Evolutionary conservation across 192 early-diverging fungal species (phyloP).

Genomic region (Podochytrium sp.): DNA sequence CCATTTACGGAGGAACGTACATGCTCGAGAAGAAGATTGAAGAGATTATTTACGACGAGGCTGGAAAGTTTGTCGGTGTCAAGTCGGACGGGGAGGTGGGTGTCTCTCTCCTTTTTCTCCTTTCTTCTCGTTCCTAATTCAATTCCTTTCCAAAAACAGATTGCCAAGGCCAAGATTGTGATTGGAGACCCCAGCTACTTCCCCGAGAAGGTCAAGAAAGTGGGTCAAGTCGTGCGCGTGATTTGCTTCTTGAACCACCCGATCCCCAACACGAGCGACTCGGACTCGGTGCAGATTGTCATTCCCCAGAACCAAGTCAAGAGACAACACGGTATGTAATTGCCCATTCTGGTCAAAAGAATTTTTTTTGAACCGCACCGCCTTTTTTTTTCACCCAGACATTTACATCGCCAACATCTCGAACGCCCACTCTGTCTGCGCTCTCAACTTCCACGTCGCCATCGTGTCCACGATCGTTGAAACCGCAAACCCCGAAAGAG

Average conservation of each 20-base stretch:
- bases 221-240: constrained; percentile 88
- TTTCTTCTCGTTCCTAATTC: constrained; percentile 23
- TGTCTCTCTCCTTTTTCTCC: neutral
- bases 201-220: constrained; percentile 74
- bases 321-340: constrained; percentile 72
- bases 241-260: constrained; percentile 94
- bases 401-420: constrained; percentile 96
- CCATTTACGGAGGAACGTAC: constrained; percentile 99
- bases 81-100: constrained; percentile 81
- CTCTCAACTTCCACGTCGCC: constrained; percentile 86
- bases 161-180: constrained; percentile 81
- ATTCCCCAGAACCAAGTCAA: constrained; percentile 97
- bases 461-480: constrained; percentile 97
- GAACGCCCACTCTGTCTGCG: constrained; percentile 87
- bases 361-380: neutral
- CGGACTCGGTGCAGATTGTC: constrained; percentile 93
- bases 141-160: constrained; percentile 33
- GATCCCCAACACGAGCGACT: constrained; percentile 84
- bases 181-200: constrained; percentile 98
- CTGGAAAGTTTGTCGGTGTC: constrained; percentile 88
- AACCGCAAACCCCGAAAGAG: constrained; percentile 86
- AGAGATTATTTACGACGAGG: constrained; percentile 78
- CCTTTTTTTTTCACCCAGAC: constrained; percentile 55
- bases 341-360: neutral
- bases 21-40: constrained; percentile 95